Percentiles rank a stretch among this genome's conserved stretches.
Conservation (phyloP, 2,329 filamentous ascomycete species). For the Leptographium radiaticola region DNA sequence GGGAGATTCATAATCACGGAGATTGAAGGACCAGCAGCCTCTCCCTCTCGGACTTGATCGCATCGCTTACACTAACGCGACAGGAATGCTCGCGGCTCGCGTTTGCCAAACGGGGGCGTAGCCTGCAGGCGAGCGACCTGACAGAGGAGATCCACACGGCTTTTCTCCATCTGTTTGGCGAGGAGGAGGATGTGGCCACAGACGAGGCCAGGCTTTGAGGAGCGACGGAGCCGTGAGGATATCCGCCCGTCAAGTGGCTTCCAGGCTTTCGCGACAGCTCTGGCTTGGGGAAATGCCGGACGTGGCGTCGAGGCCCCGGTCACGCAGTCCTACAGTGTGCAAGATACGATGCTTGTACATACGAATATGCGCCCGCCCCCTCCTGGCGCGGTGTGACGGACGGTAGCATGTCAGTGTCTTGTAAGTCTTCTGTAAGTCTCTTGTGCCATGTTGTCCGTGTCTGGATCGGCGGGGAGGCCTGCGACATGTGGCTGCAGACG, state of each 20-base stretch:
- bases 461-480: too few species aligned
- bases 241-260: neutral
- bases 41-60: neutral
- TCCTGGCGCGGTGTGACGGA: too few species aligned
- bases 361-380: neutral
- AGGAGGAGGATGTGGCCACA: constrained; percentile 34
- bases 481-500: too few species aligned
- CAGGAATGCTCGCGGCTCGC: constrained; percentile 75
- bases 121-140: constrained; percentile 83
- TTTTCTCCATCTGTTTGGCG: constrained; percentile 70
- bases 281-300: too few species aligned
- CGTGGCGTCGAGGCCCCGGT: neutral
- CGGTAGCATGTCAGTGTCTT: too few species aligned
- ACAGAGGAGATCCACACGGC: constrained; percentile 79
- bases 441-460: too few species aligned
- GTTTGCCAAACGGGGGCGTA: constrained; percentile 73
- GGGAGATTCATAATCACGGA: neutral
- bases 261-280: too few species aligned
- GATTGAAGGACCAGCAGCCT: too few species aligned
- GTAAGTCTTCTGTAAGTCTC: too few species aligned
- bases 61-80: neutral
- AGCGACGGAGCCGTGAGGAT: too few species aligned
- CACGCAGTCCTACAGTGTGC: neutral
- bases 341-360: neutral
- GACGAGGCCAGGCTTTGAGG: constrained; percentile 14